Conservation (phyloP, 345 rosid species). For the Citrus reticulata region DNA sequence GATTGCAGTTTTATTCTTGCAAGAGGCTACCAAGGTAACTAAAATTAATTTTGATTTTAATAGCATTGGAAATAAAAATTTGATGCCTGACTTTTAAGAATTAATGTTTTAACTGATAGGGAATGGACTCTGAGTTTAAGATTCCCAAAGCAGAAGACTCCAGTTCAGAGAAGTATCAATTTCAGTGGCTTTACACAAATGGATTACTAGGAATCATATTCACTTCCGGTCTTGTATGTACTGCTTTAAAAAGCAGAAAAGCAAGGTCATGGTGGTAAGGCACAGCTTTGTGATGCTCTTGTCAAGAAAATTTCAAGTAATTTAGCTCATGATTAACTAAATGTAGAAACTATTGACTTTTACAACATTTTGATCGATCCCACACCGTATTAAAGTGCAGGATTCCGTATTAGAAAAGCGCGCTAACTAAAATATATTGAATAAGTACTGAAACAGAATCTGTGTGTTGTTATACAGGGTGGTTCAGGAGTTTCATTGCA, state of each 20-base stretch:
- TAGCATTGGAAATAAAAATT: background rate
- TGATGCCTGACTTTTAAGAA: background rate
- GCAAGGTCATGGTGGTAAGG: conserved; percentile 77
- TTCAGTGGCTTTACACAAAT: conserved; percentile 69
- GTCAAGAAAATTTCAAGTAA: background rate
- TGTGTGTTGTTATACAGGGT: conserved; percentile 26
- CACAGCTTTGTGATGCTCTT: conserved; percentile 38
- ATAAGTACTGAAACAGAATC: background rate
- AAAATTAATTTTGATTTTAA: background rate
- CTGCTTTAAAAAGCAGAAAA: conserved; percentile 69
- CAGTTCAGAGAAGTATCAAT: conserved; percentile 38
- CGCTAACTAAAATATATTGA: too few species aligned
- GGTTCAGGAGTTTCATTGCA: conserved; percentile 60
- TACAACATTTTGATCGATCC: too few species aligned
- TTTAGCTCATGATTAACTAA: background rate
- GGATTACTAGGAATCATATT: conserved; percentile 73
- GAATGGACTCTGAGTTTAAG: conserved; percentile 58
- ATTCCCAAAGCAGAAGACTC: conserved; percentile 44
- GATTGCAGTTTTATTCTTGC: conserved; percentile 75
- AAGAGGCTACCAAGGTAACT: conserved; percentile 67
- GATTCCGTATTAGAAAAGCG: too few species aligned
- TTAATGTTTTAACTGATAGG: conserved; percentile 36
- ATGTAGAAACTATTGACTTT: too few species aligned
- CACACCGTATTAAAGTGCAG: too few species aligned
- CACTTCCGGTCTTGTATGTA: conserved; percentile 58